Evolutionary conservation across 768 basidiomycete species (phyloP).

Genomic region (Gelatoporia subvermispora): DNA sequence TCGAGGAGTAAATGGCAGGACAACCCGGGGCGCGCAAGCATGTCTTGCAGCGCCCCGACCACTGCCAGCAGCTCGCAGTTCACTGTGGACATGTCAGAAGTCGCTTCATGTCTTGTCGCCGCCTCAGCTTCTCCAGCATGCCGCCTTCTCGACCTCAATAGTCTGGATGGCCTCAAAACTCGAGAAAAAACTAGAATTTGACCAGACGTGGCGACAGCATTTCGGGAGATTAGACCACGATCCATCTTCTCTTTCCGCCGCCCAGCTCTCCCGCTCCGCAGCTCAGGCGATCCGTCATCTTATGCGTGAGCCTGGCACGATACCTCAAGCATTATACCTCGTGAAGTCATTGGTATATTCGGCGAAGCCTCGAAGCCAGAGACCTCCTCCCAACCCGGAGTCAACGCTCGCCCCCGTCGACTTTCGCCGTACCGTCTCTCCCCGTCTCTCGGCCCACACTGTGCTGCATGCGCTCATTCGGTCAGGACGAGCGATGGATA

Average conservation of each 20-base stretch:
- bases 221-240: too few species aligned
- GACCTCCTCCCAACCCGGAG: constrained; percentile 2
- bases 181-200: too few species aligned
- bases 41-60: too few species aligned
- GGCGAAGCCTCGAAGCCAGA: constrained; percentile 9
- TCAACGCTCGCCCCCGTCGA: constrained; percentile 27
- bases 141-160: background rate
- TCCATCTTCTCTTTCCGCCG: constrained; percentile 17
- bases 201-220: too few species aligned
- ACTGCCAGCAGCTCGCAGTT: too few species aligned
- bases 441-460: constrained; percentile 56
- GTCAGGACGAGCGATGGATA: constrained; percentile 41
- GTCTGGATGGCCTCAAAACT: too few species aligned
- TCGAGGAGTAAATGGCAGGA: constrained; percentile 8
- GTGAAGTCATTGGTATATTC: constrained; percentile 54
- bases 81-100: too few species aligned
- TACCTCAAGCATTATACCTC: constrained; percentile 50
- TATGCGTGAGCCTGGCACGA: constrained; percentile 32
- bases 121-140: background rate
- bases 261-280: constrained; percentile 32
- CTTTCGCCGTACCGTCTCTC: constrained; percentile 48
- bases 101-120: background rate
- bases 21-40: background rate
- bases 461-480: constrained; percentile 64
- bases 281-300: constrained; percentile 49